Evolutionary conservation across 1,284 basidiomycete genomes (phyloP).

Genomic region (Coniferiporia weirii): DNA sequence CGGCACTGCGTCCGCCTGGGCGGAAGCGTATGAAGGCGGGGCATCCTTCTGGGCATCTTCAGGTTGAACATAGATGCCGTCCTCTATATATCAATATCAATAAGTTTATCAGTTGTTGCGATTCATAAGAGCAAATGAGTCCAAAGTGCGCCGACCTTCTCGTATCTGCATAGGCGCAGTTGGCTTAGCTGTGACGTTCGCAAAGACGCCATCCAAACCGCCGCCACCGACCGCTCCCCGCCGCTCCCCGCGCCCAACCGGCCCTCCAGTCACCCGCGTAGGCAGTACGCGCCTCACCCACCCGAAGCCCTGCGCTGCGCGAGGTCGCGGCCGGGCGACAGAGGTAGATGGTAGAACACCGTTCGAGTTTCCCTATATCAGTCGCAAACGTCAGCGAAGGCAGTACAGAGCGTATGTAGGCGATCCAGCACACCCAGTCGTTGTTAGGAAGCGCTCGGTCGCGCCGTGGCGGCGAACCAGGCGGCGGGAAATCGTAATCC

Average conservation of each 20-base stretch:
- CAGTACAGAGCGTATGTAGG: background rate
- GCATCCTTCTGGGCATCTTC: constrained; percentile 79
- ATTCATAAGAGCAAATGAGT: background rate
- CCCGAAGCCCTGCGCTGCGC: constrained; percentile 31
- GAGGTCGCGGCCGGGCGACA: constrained; percentile 31
- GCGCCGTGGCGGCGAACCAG: constrained; percentile 76
- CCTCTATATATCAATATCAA: constrained; percentile 42
- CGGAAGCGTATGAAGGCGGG: constrained; percentile 86
- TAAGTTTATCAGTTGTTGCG: background rate
- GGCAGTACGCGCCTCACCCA: constrained; percentile 55
- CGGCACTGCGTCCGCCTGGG: constrained; percentile 91
- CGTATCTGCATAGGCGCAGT: constrained; percentile 50
- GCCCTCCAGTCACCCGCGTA: constrained; percentile 30
- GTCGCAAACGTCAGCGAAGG: background rate
- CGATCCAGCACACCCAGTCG: constrained; percentile 30
- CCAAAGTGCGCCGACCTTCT: constrained; percentile 44
- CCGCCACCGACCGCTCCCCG: constrained; percentile 59
- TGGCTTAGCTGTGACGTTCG: constrained; percentile 93
- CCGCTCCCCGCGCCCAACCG: background rate
- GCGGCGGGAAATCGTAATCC: constrained; percentile 66
- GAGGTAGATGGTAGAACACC: constrained; percentile 60
- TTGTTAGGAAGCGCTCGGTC: constrained; percentile 55
- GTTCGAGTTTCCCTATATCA: constrained; percentile 66
- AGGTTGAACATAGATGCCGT: constrained; percentile 67
- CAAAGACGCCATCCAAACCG: constrained; percentile 92